Evolutionary conservation across 768 basidiomycete genomes (phyloP).

Genomic region (Suillus ampliporus): DNA sequence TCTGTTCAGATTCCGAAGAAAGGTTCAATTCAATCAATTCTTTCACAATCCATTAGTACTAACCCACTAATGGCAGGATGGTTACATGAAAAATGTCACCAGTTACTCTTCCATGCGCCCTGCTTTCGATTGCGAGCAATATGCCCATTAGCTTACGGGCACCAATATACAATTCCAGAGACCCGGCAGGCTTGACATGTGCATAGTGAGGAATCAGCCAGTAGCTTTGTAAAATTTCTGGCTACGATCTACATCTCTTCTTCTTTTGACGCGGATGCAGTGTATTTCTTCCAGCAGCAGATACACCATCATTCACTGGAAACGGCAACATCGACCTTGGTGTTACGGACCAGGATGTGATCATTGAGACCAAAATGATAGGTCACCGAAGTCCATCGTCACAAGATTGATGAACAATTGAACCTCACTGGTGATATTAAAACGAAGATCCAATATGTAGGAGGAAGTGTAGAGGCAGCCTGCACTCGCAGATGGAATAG

Average conservation of each 20-base stretch:
- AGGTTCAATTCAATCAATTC: conserved; percentile 55
- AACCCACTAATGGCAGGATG: conserved; percentile 56
- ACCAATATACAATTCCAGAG: conserved; percentile 95
- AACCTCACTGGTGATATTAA: conserved; percentile 55
- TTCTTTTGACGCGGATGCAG: conserved; percentile 45
- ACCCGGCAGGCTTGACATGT: conserved; percentile 87
- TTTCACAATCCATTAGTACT: conserved; percentile 6
- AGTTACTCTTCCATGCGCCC: conserved; percentile 75
- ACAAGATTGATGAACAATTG: conserved; percentile 59
- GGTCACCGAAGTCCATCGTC: conserved; percentile 79
- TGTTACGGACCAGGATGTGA: conserved; percentile 97
- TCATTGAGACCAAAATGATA: conserved; percentile 85
- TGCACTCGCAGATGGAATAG: conserved; percentile 97
- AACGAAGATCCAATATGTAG: conserved; percentile 93
- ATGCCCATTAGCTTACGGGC: conserved; percentile 48
- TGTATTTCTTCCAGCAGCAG: conserved; percentile 93
- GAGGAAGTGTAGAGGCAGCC: conserved; percentile 97
- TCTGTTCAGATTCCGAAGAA: conserved; percentile 97
- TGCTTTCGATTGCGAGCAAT: neutral
- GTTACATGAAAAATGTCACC: conserved; percentile 87
- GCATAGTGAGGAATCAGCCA: conserved; percentile 89
- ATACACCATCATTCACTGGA: conserved; percentile 98
- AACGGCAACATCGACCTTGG: conserved; percentile 96
- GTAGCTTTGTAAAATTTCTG: conserved; percentile 79
- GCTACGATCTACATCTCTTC: neutral